Percentiles rank a stretch among this genome's conserved stretches.
phyloP scores from a whole-genome alignment of 331 rosid species.

The Malus hybrid region DNA sequence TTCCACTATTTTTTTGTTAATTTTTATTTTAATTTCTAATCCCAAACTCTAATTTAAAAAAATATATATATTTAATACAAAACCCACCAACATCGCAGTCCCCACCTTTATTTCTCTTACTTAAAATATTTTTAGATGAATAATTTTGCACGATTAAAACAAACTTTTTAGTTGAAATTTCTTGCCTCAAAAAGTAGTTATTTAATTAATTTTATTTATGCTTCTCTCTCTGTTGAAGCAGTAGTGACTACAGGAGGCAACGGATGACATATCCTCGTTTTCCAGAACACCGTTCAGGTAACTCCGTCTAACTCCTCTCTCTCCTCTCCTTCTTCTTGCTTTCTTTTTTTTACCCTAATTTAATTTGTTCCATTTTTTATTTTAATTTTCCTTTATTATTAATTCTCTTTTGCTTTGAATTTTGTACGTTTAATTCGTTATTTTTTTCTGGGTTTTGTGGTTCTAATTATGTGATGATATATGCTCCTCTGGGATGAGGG shows the following conservation, averaged over 20 bases:
- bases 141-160: not conserved
- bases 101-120: not conserved
- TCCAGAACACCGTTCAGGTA: not conserved
- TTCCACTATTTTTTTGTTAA: not conserved
- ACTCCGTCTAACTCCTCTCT: not conserved
- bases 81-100: not conserved
- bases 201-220: not conserved
- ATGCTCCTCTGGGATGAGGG: not conserved
- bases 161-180: not conserved
- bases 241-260: not conserved
- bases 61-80: not conserved
- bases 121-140: not conserved
- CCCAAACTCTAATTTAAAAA: not conserved
- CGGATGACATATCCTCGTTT: not conserved
- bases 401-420: not conserved
- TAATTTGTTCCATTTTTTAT: no score
- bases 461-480: not conserved
- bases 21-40: not conserved
- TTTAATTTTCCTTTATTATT: not conserved
- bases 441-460: conserved; percentile 3
- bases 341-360: not conserved
- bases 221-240: not conserved
- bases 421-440: not conserved
- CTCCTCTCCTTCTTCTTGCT: not conserved
- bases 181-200: not conserved